phyloP scores from a whole-genome alignment of 352 stramenopile species.

The Globisporangium ultimum region DNA sequence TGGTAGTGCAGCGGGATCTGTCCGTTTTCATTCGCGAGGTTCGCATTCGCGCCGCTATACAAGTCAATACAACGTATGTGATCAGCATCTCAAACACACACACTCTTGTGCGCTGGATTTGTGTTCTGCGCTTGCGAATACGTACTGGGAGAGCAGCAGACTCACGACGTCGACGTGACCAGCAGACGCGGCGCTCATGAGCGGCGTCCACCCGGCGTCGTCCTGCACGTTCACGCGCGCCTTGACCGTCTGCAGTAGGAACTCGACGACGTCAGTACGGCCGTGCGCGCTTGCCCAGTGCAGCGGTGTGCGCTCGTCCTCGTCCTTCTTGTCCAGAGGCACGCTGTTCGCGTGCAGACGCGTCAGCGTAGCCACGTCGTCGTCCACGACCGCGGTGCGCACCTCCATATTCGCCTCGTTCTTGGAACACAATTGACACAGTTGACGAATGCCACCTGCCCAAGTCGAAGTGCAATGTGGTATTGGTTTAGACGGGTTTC shows the following conservation, averaged over 20 bases:
- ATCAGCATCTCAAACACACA: slow-evolving; percentile 10
- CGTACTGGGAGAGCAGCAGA: slow-evolving; percentile 53
- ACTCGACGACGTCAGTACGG: slow-evolving; percentile 50
- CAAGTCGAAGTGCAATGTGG: no score
- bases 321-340: slow-evolving; percentile 51
- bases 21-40: slow-evolving; percentile 67
- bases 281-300: slow-evolving; percentile 61
- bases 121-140: not conserved
- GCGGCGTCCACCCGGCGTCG: slow-evolving; percentile 68
- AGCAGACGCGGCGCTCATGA: slow-evolving; percentile 72
- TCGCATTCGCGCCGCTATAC: slow-evolving; percentile 54
- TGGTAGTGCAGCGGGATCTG: slow-evolving; percentile 78
- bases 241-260: slow-evolving; percentile 36
- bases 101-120: not conserved
- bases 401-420: slow-evolving; percentile 20
- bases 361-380: slow-evolving; percentile 28
- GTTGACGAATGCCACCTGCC: no score
- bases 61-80: not conserved
- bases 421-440: no score
- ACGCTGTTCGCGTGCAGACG: slow-evolving; percentile 25
- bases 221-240: slow-evolving; percentile 62
- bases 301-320: slow-evolving; percentile 68
- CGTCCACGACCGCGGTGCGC: slow-evolving; percentile 23
- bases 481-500: no score
- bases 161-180: slow-evolving; percentile 54